A percentile compares a stretch with the other conserved stretches of the same genome.
Conservation (phyloP, 352 stramenopile genomes). For the Phytophthora europaea region DNA sequence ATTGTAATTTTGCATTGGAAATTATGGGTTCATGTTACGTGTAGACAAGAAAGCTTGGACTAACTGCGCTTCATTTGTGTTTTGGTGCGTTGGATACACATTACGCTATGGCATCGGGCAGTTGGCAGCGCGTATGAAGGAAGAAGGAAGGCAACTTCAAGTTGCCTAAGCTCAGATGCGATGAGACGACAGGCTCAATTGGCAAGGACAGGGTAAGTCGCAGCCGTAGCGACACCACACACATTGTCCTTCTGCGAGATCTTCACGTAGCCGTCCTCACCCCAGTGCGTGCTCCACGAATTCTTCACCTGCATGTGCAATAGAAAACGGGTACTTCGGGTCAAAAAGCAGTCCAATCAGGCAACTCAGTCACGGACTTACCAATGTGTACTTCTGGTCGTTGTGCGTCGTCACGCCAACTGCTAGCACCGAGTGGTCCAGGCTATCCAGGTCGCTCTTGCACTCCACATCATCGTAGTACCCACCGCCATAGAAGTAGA, state of each 20-base stretch:
- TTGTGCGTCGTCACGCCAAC: constrained; percentile 92
- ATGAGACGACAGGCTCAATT: constrained; percentile 30
- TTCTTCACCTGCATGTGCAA: constrained; percentile 85
- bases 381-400: constrained; percentile 94
- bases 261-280: constrained; percentile 94
- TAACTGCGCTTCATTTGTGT: constrained; percentile 2
- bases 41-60: not conserved
- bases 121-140: not conserved
- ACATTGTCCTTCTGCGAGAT: constrained; percentile 95
- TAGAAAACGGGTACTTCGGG: not conserved
- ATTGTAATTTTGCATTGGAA: constrained; percentile 19
- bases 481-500: constrained; percentile 92
- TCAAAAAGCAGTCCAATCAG: not conserved
- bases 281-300: constrained; percentile 95
- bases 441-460: constrained; percentile 91
- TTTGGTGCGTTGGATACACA: constrained; percentile 11
- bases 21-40: not conserved
- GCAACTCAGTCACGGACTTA: constrained; percentile 16
- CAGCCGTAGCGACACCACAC: constrained; percentile 94
- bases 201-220: constrained; percentile 84
- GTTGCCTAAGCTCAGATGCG: constrained; percentile 6
- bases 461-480: constrained; percentile 91
- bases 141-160: constrained; percentile 12
- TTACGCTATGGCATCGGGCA: constrained; percentile 14
- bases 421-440: constrained; percentile 94